Base-by-base conservation (phyloP, 169 alveolate species). In the Eimeria maxima region DNA sequence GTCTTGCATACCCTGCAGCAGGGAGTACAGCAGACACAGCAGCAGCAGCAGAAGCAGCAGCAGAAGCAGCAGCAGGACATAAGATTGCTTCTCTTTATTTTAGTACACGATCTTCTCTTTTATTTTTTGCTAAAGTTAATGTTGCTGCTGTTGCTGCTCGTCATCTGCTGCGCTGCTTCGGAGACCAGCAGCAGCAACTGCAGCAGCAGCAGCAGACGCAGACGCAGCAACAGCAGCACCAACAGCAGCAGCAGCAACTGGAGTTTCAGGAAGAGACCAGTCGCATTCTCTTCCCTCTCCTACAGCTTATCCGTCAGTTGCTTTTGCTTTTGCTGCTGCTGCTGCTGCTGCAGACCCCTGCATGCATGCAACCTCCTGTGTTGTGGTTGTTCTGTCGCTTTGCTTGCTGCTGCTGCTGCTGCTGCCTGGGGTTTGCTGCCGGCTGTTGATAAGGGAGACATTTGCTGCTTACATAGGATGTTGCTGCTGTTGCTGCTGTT, bases 11-110 rank as follows among this genome's bases (percentile, higher is more conserved):
- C 3, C 44, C 80, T 69, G 80, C 80, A 16, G 80, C 80, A n/a
- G 27, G 45, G 16, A 38, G 80, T 69, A 6, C 1, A 33, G 38
- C 38, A 33, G 38, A 33, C 38, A 33, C 38, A 33, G 38, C 38
- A 33, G 38, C 38, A 33, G 80, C 80, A 69, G 80, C 80, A 69
- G n/a, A n/a, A n/a, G 80, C 80, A 18, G 80, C 80, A 69, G 80
- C 80, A 24, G 80, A 69, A 69, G 80, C 80, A 18, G 80, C 80
- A 69, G 27, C 45, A 27, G 80, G 80, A 69, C 1, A 69, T 38
- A 69, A 27, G 80, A 13, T 69, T 1, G 27, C 38, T 2, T 69
- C 38, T 2, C 38, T 69, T 18, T 69, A 69, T 38, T 69, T 24
- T 69, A 38, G 5, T 38, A 69, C 44, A n/a, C 20, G 27, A 69